These are phyloP conservation scores for Mimosa pudica DNA, from an alignment of 306 rosid species.

Conservation along the genomic window DNA sequence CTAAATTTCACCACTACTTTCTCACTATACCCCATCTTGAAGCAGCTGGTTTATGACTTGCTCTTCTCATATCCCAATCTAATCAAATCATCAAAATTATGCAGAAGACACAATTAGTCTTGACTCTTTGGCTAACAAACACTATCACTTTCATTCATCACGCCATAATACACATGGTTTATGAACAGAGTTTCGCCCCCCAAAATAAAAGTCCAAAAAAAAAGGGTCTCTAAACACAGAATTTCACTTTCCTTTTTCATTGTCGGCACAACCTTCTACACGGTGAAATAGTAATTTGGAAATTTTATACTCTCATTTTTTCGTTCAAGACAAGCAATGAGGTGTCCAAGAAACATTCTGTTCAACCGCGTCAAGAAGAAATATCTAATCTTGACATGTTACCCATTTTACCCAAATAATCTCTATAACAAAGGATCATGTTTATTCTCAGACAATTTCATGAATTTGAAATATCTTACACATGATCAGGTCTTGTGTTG, in stretches of 20 bases:
- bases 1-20: neutral
- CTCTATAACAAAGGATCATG: neutral
- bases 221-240: neutral
- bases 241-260: neutral
- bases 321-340: conserved; percentile 24
- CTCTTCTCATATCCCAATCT: neutral
- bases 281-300: neutral
- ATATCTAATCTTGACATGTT: neutral
- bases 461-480: neutral
- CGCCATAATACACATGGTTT: neutral
- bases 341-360: conserved; percentile 8
- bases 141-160: neutral
- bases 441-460: neutral
- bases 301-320: conserved; percentile 12
- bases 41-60: conserved; percentile 2
- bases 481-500: neutral
- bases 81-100: neutral
- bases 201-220: neutral
- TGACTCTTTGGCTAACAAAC: neutral
- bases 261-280: neutral
- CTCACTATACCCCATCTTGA: neutral
- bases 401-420: neutral
- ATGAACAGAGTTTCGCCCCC: neutral
- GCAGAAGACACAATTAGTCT: neutral
- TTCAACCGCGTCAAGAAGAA: neutral